A percentile compares a stretch with the other conserved stretches of the same genome.
Evolutionary conservation across 1,284 basidiomycete genomes (phyloP).

Genomic region (Naganishia liquefaciens): DNA sequence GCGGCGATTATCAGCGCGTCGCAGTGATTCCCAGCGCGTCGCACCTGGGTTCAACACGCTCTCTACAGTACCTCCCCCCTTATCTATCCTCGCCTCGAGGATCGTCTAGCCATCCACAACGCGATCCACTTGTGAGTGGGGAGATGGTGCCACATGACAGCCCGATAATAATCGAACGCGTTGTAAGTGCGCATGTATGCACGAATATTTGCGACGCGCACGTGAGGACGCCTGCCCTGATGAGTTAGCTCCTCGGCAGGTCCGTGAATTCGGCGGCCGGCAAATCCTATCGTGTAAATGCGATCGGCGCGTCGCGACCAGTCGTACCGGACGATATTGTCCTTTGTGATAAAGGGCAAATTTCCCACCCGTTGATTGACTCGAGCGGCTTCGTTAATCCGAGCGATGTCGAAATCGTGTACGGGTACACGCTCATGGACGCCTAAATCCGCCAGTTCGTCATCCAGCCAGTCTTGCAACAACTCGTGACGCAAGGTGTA

Average conservation of each 20-base stretch:
- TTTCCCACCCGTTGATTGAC: not conserved
- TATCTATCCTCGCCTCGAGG: conserved; percentile 11
- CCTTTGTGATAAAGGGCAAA: not conserved
- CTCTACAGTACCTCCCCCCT: no score
- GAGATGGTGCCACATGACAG: conserved; percentile 6
- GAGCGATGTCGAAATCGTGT: not conserved
- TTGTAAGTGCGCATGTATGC: not conserved
- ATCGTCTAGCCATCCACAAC: not conserved
- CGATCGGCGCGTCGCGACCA: not conserved
- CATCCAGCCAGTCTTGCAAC: not conserved
- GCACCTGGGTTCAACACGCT: no score
- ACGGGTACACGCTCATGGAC: not conserved
- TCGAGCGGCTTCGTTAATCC: not conserved
- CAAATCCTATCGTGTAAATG: conserved; percentile 2
- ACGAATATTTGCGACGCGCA: not conserved
- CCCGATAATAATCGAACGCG: not conserved
- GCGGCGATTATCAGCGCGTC: no score
- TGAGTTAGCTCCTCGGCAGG: not conserved
- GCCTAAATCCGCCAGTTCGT: not conserved
- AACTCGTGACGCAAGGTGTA: conserved; percentile 3
- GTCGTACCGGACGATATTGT: conserved; percentile 2
- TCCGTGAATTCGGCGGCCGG: not conserved
- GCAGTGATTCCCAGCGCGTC: no score
- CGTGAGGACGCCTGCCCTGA: not conserved
- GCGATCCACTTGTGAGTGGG: not conserved